Evolutionary conservation across 2,329 filamentous ascomycete species (phyloP).

Genomic region (Boeremia lycopersici): DNA sequence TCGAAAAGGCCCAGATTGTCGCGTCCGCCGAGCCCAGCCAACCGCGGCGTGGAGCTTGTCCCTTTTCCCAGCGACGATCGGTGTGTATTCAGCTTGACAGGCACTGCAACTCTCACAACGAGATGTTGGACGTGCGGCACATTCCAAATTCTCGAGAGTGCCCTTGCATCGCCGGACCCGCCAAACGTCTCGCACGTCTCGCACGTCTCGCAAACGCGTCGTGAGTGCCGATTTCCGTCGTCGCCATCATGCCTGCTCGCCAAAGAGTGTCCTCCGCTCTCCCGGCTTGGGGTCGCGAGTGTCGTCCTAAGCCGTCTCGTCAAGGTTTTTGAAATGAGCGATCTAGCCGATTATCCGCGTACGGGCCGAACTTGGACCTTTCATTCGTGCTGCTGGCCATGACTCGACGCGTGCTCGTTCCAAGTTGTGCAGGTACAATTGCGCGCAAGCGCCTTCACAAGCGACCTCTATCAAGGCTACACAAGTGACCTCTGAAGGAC

Average conservation of each 20-base stretch:
- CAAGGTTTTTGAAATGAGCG: conserved; percentile 12
- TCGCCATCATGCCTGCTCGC: not conserved
- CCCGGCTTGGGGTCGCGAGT: conserved; percentile 11
- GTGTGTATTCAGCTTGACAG: conserved; percentile 4
- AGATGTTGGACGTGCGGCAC: not conserved
- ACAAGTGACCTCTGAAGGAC: too few relatives aligned
- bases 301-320: conserved; percentile 6
- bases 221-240: conserved; percentile 1
- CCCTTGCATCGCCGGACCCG: conserved; percentile 5
- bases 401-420: not conserved
- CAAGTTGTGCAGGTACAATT: not conserved
- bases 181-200: conserved; percentile 3
- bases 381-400: not conserved
- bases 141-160: conserved; percentile 3
- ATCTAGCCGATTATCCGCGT: conserved; percentile 3
- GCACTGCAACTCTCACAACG: not conserved
- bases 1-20: conserved; percentile 7
- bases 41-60: conserved; percentile 10
- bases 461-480: too few relatives aligned
- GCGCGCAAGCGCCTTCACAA: not conserved
- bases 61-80: conserved; percentile 4
- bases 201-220: not conserved
- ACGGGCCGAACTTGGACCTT: conserved; percentile 2
- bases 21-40: not conserved
- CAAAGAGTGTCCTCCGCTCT: not conserved